Evolutionary conservation across 345 rosid species (phyloP), one percentile per base, ranked within the genome.

Genomic region (Sisymbrium irio): DNA sequence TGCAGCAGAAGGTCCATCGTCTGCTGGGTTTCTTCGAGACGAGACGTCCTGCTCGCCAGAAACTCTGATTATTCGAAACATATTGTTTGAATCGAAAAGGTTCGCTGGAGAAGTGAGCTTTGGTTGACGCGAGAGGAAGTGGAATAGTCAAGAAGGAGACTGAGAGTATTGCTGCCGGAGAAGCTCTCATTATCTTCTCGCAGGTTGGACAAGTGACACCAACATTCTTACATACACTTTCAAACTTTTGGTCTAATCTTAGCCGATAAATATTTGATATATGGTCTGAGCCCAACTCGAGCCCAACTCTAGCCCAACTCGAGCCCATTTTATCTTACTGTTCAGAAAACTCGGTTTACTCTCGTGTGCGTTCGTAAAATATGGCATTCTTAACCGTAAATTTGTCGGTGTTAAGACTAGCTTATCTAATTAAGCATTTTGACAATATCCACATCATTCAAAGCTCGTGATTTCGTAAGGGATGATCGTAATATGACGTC

Each of bases 141-240:
- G 78, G 62, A 40, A 50, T 40, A n/a, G 62, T 50, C 35, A 63
- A 44, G 17, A 63, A 44, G 17, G 79, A 69, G 71, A 69, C 6
- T 30, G 78, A 74, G 72, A 58, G 14, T 19, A 15, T 66, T 51
- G 49, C 51, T 35, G 57, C 69, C 71, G 75, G 71, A 53, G 75
- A 69, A 15, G 35, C 75, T 45, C 75, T 63, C 79, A 62, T 76
- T 69, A 76, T 76, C 75, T 62, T 76, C 44, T 62, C 59, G 33
- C 58, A 14, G 58, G 41, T 61, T 69, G 42, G 35, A 36, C 20
- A 51, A 61, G 4, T 1, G 19, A 19, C 35, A 4, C 9, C 19
- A 39, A 39, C 14, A 37, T 27, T 14, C 35, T 41, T 56, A 35
- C 15, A 25, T 57, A 33, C 45, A 56, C 54, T 28, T 69, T 49